Evolutionary conservation across 75 land plant genomes (phyloP).

Genomic region (Picea sitchensis): DNA sequence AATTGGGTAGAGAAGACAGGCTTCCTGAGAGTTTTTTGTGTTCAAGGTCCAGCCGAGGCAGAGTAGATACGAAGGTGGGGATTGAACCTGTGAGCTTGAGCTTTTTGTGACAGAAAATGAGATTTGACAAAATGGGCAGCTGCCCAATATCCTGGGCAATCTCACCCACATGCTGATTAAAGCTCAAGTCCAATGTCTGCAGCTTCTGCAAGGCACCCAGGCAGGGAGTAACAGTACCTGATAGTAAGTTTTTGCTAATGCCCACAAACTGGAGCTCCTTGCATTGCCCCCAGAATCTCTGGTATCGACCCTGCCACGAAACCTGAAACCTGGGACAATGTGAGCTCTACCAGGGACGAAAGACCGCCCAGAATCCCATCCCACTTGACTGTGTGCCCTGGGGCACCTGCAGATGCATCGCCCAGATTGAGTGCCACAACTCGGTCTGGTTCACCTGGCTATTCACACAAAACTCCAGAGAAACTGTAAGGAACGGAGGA

Average conservation of each 20-base stretch:
- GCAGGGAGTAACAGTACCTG: constrained; percentile 45
- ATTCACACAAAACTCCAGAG: constrained; percentile 47
- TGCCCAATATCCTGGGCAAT: constrained; percentile 33
- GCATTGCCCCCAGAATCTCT: constrained; percentile 21
- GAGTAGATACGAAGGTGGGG: constrained; percentile 21
- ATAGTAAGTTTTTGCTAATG: constrained; percentile 47
- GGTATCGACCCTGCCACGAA: constrained; percentile 43
- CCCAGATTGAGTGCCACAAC: constrained; percentile 54
- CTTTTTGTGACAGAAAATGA: too few species aligned
- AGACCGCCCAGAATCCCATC: constrained; percentile 45
- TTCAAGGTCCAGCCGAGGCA: neutral
- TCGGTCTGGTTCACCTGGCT: constrained; percentile 12
- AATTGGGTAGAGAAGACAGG: too few species aligned
- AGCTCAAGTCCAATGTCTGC: constrained; percentile 60
- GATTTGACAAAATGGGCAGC: too few species aligned
- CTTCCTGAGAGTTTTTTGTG: too few species aligned
- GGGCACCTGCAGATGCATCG: constrained; percentile 53
- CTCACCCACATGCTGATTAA: constrained; percentile 39
- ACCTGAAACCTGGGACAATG: constrained; percentile 63
- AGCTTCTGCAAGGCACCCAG: constrained; percentile 31
- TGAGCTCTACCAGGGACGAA: constrained; percentile 34
- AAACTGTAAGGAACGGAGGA: constrained; percentile 58
- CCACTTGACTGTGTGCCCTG: constrained; percentile 47
- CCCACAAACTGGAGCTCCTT: constrained; percentile 48
- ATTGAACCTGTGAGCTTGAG: too few species aligned